Conservation (phyloP, 2,329 filamentous ascomycete species). For the Xylariaceae sp. region DNA sequence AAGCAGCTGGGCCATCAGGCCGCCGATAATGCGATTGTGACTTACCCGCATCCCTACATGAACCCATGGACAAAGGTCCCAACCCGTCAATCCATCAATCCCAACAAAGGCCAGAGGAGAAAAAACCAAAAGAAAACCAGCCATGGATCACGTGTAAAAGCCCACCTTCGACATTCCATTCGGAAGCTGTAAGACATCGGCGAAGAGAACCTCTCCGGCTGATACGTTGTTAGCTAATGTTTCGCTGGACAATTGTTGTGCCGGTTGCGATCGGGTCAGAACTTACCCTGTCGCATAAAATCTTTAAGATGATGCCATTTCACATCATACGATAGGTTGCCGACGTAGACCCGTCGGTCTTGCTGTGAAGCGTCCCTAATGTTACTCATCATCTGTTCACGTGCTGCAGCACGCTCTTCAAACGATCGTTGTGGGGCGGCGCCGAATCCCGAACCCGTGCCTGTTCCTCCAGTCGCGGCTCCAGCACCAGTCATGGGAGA, state of each 20-base stretch:
- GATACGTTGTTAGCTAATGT: conserved; percentile 37
- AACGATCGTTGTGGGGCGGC: conserved; percentile 67
- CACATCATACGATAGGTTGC: conserved; percentile 98
- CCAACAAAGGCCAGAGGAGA: conserved; percentile 63
- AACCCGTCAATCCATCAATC: conserved; percentile 98
- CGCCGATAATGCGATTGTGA: conserved; percentile 24
- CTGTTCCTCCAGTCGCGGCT: conserved; percentile 64
- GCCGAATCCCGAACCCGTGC: conserved; percentile 57
- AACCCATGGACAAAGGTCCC: conserved; percentile 78
- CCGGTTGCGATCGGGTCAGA: neutral
- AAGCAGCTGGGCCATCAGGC: neutral
- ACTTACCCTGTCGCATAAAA: conserved; percentile 98
- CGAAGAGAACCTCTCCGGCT: conserved; percentile 99
- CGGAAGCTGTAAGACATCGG: conserved; percentile 97
- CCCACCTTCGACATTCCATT: conserved; percentile 99
- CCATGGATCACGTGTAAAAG: conserved; percentile 82
- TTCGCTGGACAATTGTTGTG: conserved; percentile 19
- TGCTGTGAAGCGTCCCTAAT: conserved; percentile 94
- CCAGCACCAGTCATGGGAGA: conserved; percentile 80
- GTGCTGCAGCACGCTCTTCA: conserved; percentile 77
- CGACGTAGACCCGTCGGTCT: conserved; percentile 98
- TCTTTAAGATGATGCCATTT: conserved; percentile 99
- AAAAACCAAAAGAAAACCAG: conserved; percentile 72
- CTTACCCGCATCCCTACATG: conserved; percentile 99
- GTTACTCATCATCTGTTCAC: conserved; percentile 94